Evolutionary conservation across 2,329 filamentous ascomycete genomes (phyloP).

Genomic region (Dothistroma septosporum): DNA sequence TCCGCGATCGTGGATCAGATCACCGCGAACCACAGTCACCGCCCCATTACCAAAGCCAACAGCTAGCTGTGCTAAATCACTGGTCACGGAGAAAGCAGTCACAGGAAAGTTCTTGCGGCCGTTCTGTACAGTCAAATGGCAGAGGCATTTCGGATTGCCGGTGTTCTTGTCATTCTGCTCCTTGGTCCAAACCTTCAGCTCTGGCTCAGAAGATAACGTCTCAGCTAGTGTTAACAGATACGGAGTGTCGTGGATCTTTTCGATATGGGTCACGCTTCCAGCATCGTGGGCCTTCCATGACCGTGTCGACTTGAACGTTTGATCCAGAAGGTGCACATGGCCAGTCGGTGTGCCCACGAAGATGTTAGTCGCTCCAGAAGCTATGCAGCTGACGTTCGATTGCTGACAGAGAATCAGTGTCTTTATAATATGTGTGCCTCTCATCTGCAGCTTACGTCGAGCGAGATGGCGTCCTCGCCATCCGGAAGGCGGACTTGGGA

Average conservation of each 20-base stretch:
- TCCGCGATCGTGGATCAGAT: constrained; percentile 90
- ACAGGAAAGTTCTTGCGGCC: constrained; percentile 92
- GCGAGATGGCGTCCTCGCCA: constrained; percentile 61
- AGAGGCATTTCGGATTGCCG: constrained; percentile 80
- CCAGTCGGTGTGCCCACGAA: constrained; percentile 86
- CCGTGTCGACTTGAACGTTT: constrained; percentile 79
- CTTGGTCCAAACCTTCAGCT: constrained; percentile 95
- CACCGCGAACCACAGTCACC: constrained; percentile 87
- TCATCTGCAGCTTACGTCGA: constrained; percentile 28
- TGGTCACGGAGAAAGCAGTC: constrained; percentile 80
- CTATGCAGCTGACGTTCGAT: constrained; percentile 73
- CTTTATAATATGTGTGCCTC: background rate
- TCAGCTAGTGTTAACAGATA: constrained; percentile 83
- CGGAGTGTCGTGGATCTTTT: constrained; percentile 81
- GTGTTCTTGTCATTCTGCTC: constrained; percentile 94
- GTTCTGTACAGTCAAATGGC: constrained; percentile 81
- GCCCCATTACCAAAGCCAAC: constrained; percentile 95
- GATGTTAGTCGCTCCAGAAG: constrained; percentile 81
- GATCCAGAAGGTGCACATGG: constrained; percentile 78
- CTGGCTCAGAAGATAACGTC: constrained; percentile 79
- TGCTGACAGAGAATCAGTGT: constrained; percentile 35
- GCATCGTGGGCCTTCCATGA: constrained; percentile 82
- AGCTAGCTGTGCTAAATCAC: constrained; percentile 86
- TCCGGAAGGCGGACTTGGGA: constrained; percentile 74
- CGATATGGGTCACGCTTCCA: constrained; percentile 82